Evolutionary conservation across 768 basidiomycete species (phyloP).

Genomic region (Xerocomellus dryophilus): DNA sequence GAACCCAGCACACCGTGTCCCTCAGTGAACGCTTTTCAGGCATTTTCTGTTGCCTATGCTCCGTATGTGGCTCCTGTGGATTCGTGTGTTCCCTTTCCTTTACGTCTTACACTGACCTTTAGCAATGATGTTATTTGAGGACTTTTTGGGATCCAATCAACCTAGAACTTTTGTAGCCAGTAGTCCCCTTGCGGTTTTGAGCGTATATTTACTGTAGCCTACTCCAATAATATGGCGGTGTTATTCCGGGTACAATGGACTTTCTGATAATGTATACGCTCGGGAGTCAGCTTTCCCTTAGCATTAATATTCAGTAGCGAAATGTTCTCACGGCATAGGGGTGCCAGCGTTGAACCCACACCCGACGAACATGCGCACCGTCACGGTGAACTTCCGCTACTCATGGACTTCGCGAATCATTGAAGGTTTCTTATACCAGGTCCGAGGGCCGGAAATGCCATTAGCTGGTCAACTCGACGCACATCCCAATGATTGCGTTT

Average conservation of each 20-base stretch:
- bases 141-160: background rate
- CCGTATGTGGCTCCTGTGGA: no score
- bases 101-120: background rate
- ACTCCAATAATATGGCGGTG: background rate
- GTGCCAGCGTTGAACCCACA: no score
- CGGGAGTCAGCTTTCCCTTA: no score
- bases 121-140: background rate
- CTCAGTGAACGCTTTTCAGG: background rate
- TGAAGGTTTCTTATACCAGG: background rate
- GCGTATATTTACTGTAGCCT: constrained; percentile 2
- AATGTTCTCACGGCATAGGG: no score
- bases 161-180: constrained; percentile 14
- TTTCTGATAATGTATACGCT: no score
- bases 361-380: no score
- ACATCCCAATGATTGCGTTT: background rate
- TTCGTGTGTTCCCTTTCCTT: background rate
- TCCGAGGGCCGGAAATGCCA: background rate
- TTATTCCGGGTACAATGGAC: no score
- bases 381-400: no score
- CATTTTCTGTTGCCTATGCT: no score
- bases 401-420: background rate
- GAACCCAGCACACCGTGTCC: constrained; percentile 14
- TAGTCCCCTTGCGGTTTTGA: background rate
- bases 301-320: no score
- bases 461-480: background rate